Base-by-base conservation (phyloP, 768 basidiomycete genomes). In the Clavaria fumosa region DNA sequence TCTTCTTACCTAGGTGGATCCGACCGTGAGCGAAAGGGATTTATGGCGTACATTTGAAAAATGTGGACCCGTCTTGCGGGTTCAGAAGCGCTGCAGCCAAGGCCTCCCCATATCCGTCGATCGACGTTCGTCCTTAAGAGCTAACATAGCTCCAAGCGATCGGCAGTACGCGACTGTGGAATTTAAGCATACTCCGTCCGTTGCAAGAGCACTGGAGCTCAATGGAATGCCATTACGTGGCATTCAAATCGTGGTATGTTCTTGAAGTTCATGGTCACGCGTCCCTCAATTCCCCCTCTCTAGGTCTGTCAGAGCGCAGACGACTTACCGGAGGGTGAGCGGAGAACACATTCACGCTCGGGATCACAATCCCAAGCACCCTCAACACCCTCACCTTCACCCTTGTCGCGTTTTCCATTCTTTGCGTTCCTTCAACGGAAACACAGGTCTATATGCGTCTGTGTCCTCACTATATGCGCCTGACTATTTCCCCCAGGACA, bases 121-220 rank as follows among this genome's bases (percentile, higher is more conserved):
- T 23, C 31, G 48, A 1, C 33, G 47, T 17, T n/a, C n/a, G n/a
- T n/a, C n/a, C n/a, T n/a, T n/a, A n/a, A n/a, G n/a, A n/a, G n/a
- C n/a, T n/a, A n/a, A n/a, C n/a, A n/a, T n/a, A n/a, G n/a, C 14
- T 51, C 53, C 15, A 18, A 44, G 15, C 6, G 63, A 66, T 43
- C 57, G 59, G 12, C 64, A 62, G 43, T 78, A 77, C 43, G 77
- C 70, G 15, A 61, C 62, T 4, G 44, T 78, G 4, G 52, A 61
- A 14, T 77, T 75, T 43, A 47, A 34, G n/a, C n/a, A n/a, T 0
- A 52, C 60, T 12, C 43, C 54, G 21, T 32, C 37, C 4, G 61
- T 61, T 23, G 64, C 62, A 2, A 45, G 47, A 31, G 76, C 75
- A 9, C 49, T 74, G 35, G 40, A 43, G 7, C 46, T 66, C 18